Percentiles rank a stretch among this genome's conserved stretches.
phyloP scores from a whole-genome alignment of 2,329 filamentous ascomycete species.

The Geosmithia morbida region DNA sequence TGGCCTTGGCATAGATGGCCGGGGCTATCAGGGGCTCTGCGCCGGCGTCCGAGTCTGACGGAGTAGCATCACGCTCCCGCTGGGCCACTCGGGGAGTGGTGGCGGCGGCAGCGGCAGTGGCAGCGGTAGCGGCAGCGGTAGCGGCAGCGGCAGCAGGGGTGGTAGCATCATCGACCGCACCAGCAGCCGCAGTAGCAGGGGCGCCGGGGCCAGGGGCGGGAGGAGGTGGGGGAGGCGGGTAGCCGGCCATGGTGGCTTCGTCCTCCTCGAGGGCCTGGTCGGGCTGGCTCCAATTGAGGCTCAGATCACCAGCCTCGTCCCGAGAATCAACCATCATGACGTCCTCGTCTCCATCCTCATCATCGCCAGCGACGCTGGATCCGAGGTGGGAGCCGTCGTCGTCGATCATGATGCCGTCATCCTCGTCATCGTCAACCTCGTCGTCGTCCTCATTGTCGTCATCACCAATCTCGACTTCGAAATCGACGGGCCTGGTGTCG shows the following conservation, averaged over 20 bases:
- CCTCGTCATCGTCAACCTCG: conserved; percentile 23
- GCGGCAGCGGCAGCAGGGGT: conserved; percentile 24
- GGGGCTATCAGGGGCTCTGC: conserved; percentile 48
- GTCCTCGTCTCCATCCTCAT: conserved; percentile 35
- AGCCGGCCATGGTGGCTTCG: conserved; percentile 66
- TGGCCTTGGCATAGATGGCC: conserved; percentile 46
- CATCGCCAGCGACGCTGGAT: conserved; percentile 36
- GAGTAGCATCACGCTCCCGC: conserved; percentile 47
- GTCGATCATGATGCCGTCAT: conserved; percentile 11
- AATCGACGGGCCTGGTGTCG: conserved; percentile 9
- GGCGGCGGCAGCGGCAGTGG: neutral
- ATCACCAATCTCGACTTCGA: conserved; percentile 14
- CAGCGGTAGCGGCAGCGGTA: conserved; percentile 9
- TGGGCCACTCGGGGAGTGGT: conserved; percentile 14
- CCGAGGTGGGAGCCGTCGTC: conserved; percentile 7
- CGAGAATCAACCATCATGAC: conserved; percentile 43
- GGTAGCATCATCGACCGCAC: neutral
- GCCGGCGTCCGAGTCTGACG: conserved; percentile 59
- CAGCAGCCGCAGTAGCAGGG: conserved; percentile 10
- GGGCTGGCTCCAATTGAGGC: conserved; percentile 34
- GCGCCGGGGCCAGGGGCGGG: conserved; percentile 24
- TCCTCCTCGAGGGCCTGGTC: conserved; percentile 60
- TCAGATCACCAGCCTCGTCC: conserved; percentile 27
- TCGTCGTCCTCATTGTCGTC: conserved; percentile 14
- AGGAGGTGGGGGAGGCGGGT: conserved; percentile 46